These are phyloP conservation scores for Emericellopsis atlantica DNA, from an alignment of 2,329 filamentous ascomycete species.

Conservation along the genomic window DNA sequence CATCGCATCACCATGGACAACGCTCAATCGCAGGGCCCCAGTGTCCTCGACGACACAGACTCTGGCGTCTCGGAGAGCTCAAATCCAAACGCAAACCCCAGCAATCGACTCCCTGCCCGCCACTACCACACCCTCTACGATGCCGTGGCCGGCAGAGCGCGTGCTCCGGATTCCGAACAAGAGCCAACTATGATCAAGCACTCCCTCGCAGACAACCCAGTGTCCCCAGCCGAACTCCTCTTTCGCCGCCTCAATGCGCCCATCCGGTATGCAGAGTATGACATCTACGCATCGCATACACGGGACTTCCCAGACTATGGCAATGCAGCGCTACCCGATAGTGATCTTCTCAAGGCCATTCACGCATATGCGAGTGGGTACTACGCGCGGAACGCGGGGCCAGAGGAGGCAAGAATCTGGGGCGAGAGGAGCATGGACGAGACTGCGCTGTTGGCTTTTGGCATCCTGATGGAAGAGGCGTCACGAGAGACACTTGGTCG, in stretches of 20 bases:
- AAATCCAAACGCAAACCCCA: background rate
- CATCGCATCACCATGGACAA: too few relatives aligned
- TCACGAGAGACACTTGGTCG: slow-evolving; percentile 46
- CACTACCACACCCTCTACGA: slow-evolving; percentile 50
- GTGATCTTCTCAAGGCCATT: slow-evolving; percentile 55
- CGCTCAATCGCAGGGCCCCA: too few relatives aligned
- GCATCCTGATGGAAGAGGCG: slow-evolving; percentile 63
- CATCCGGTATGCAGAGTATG: slow-evolving; percentile 54
- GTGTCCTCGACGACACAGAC: too few relatives aligned
- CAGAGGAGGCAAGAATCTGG: slow-evolving; percentile 15
- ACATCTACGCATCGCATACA: slow-evolving; percentile 57
- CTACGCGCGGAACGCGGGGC: slow-evolving; percentile 26
- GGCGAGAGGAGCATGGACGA: slow-evolving; percentile 60
- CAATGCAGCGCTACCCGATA: slow-evolving; percentile 45
- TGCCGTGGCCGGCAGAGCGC: slow-evolving; percentile 39
- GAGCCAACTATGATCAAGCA: slow-evolving; percentile 8
- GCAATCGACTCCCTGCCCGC: slow-evolving; percentile 6
- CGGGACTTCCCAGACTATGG: slow-evolving; percentile 31
- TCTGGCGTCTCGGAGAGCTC: too few relatives aligned
- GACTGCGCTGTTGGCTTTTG: slow-evolving; percentile 63
- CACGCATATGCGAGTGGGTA: slow-evolving; percentile 57
- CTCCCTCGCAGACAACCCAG: slow-evolving; percentile 8
- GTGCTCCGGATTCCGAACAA: slow-evolving; percentile 3
- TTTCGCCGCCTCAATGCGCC: slow-evolving; percentile 55
- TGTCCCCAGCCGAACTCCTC: slow-evolving; percentile 59